Base-by-base conservation (phyloP, 345 rosid species). In the Salix caprea region DNA sequence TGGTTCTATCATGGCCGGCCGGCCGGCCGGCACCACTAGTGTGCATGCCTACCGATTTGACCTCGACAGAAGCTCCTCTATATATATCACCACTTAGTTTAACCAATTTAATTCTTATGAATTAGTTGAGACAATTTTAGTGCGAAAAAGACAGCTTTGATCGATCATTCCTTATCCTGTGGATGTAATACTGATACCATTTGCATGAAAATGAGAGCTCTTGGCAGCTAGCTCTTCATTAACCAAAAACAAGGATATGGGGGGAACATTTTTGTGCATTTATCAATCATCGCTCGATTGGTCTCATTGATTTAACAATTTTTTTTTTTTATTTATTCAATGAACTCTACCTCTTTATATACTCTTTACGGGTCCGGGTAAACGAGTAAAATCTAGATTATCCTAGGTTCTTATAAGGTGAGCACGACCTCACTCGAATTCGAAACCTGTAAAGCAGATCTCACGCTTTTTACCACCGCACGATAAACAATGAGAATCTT, bases 11-110 rank as follows among this genome's bases (percentile, higher is more conserved):
- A 50, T 76, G 58, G n/a, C 58, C n/a, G 80, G 74, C 10, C n/a
- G 80, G 74, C 10, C 65, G 67, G 83, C 54, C 80, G 80, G 74
- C 36, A 76, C 67, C 80, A 72, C 83, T 69, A 67, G 36, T 9
- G 13, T 40, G 15, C 21, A 28, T 64, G 66, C 61, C 24, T 56
- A 5, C 7, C 4, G 12, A 71, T 30, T 44, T 50, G 56, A 12
- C 26, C 54, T 67, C 18, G 6, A 54, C 66, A 23, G 52, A n/a
- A 74, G 18, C 23, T 34, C 62, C 42, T 62, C 69, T 61, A 40
- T 61, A 40, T 56, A 5, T 34, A 10, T 24, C 2, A 14, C 39
- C 52, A 46, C 13, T 34, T 64, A 34, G 65, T 65, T 50, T 34
- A 32, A 39, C 68, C 21, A 61, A 40, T n/a, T 40, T 10, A 40